Conservation (phyloP, 371 early-diverging fungal species). For the Funneliformis caledonium region DNA sequence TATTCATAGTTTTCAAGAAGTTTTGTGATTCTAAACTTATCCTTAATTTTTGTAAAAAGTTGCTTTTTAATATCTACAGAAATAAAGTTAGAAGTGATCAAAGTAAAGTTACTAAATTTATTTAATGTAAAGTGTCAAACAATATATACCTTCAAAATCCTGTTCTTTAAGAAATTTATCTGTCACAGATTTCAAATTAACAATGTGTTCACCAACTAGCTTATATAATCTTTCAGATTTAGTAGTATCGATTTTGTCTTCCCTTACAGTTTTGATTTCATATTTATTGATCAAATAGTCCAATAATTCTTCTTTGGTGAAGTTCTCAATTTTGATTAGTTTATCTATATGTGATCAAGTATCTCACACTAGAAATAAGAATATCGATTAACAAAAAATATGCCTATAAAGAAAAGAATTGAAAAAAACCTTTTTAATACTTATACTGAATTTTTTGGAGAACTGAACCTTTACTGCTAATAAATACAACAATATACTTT, state of each 20-base stretch:
- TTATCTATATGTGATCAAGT: slow-evolving; percentile 26
- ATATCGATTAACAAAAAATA: not conserved
- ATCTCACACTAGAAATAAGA: slow-evolving; percentile 23
- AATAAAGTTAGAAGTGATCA: slow-evolving; percentile 12
- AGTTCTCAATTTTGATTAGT: too few species aligned
- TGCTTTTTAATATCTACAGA: slow-evolving; percentile 27
- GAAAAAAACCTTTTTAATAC: too few species aligned
- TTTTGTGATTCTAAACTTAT: too few species aligned
- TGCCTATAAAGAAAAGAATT: too few species aligned
- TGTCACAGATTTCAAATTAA: not conserved
- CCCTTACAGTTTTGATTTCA: too few species aligned
- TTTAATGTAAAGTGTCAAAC: not conserved
- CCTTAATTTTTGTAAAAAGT: too few species aligned
- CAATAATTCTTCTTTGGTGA: slow-evolving; percentile 27
- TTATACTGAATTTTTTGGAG: too few species aligned
- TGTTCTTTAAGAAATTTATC: not conserved
- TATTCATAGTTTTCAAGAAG: too few species aligned
- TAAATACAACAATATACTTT: too few species aligned
- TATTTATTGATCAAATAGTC: slow-evolving; percentile 27
- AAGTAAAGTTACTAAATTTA: not conserved
- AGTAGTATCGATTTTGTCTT: not conserved
- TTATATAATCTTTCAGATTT: slow-evolving; percentile 22
- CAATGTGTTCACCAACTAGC: slow-evolving; percentile 23
- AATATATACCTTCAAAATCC: slow-evolving; percentile 14
- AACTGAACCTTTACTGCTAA: too few species aligned